Percentiles rank a stretch among this genome's conserved stretches.
Evolutionary conservation across 2,329 filamentous ascomycete species (phyloP).

Genomic region (Colletotrichum costaricense): DNA sequence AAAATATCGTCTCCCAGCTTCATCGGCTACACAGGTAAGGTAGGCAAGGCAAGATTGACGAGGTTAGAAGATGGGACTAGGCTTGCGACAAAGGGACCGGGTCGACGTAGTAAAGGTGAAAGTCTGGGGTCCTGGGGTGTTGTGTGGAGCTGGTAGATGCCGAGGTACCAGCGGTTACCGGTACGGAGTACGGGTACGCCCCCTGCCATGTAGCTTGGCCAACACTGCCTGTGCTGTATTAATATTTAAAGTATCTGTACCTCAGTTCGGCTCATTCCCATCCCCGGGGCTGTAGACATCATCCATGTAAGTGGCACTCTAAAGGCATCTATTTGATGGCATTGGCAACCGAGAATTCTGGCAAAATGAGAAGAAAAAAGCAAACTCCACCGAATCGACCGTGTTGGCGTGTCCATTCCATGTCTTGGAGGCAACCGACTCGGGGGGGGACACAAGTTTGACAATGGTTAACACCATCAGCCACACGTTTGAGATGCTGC

Average conservation of each 20-base stretch:
- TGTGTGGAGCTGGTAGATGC: conserved; percentile 20
- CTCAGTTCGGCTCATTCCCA: neutral
- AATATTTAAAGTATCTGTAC: no score
- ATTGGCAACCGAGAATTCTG: neutral
- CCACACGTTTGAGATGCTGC: conserved; percentile 7
- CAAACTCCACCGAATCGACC: neutral
- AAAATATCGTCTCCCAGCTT: neutral
- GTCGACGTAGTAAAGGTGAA: no score
- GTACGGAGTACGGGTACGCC: neutral
- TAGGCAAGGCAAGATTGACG: neutral
- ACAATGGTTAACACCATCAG: neutral
- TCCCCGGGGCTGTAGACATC: no score
- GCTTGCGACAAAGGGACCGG: neutral
- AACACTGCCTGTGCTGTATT: no score
- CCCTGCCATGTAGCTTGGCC: no score
- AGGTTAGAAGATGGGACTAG: neutral
- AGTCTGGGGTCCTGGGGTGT: conserved; percentile 12
- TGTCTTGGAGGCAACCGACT: neutral
- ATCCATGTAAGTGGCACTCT: neutral
- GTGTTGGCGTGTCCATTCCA: neutral
- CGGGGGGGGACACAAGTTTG: neutral
- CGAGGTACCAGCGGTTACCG: conserved; percentile 29
- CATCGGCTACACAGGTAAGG: neutral
- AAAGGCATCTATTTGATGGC: neutral
- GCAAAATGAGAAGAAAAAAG: neutral